Evolutionary conservation across 1,284 basidiomycete species (phyloP).

Genomic region (Exobasidium cylindrosporum): DNA sequence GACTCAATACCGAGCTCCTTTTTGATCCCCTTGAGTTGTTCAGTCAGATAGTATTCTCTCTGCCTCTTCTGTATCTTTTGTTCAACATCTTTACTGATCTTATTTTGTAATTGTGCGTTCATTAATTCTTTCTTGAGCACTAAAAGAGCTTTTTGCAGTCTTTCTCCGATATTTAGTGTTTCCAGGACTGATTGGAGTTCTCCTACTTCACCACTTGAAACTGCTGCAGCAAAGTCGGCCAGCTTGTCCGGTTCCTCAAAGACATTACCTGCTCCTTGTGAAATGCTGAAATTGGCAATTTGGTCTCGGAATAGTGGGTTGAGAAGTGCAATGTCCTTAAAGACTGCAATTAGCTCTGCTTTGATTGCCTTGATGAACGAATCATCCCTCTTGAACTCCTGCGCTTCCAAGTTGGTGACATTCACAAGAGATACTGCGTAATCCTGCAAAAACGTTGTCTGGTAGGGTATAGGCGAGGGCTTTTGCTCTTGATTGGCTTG

Average conservation of each 20-base stretch:
- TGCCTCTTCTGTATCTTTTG: conserved; percentile 95
- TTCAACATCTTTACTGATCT: conserved; percentile 91
- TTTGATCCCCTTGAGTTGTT: conserved; percentile 98
- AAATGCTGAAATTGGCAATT: conserved; percentile 93
- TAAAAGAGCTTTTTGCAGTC: conserved; percentile 82
- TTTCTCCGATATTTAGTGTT: conserved; percentile 78
- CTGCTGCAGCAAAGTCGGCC: conserved; percentile 95
- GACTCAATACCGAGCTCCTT: conserved; percentile 96
- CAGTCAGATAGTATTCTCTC: conserved; percentile 95
- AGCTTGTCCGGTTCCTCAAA: conserved; percentile 98
- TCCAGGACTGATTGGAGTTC: conserved; percentile 94
- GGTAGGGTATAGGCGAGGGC: conserved; percentile 61
- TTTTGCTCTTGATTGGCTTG: conserved; percentile 19
- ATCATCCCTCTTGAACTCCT: conserved; percentile 74
- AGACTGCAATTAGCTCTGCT: conserved; percentile 92
- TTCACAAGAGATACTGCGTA: conserved; percentile 86
- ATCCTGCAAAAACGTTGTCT: conserved; percentile 86
- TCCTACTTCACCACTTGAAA: conserved; percentile 82
- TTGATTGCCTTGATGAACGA: conserved; percentile 86
- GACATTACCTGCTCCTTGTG: conserved; percentile 91
- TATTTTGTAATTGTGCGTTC: conserved; percentile 91
- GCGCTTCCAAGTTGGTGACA: conserved; percentile 75
- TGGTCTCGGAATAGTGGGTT: conserved; percentile 98
- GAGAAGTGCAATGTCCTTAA: conserved; percentile 97
- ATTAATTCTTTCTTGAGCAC: conserved; percentile 98